These are phyloP conservation scores for Flaveria linearis DNA, from an alignment of 129 eudicot genomes.

Conservation along the genomic window DNA sequence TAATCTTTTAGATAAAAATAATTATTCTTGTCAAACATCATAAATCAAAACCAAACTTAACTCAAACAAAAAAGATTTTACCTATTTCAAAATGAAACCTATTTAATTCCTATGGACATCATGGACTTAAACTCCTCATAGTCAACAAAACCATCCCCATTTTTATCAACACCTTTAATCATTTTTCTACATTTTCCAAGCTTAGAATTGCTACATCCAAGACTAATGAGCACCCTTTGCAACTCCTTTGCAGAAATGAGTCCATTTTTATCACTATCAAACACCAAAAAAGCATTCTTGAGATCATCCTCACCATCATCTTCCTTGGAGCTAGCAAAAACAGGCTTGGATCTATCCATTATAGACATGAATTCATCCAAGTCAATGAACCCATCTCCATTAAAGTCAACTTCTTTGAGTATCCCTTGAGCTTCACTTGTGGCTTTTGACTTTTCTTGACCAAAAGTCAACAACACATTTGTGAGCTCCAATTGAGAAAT, in stretches of 20 bases:
- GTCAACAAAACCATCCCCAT: conserved; percentile 89
- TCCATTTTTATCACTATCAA: conserved; percentile 76
- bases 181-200: conserved; percentile 60
- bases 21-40: no score
- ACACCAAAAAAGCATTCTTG: conserved; percentile 58
- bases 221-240: conserved; percentile 58
- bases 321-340: conserved; percentile 26
- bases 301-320: conserved; percentile 38
- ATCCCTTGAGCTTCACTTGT: conserved; percentile 63
- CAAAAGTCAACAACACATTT: conserved; percentile 55
- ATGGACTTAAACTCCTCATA: conserved; percentile 75
- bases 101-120: conserved; percentile 58
- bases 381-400: conserved; percentile 85
- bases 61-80: background rate
- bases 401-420: conserved; percentile 57
- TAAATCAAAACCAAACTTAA: no score
- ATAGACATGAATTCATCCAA: conserved; percentile 68
- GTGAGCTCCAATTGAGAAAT: conserved; percentile 65
- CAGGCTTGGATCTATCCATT: conserved; percentile 35
- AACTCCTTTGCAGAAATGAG: conserved; percentile 72
- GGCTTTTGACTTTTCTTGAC: conserved; percentile 56
- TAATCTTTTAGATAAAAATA: no score
- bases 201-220: conserved; percentile 60
- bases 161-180: conserved; percentile 79
- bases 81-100: conserved; percentile 10